Base-by-base conservation (phyloP, 2,329 filamentous ascomycete genomes). In the Penicillium digitatum region DNA sequence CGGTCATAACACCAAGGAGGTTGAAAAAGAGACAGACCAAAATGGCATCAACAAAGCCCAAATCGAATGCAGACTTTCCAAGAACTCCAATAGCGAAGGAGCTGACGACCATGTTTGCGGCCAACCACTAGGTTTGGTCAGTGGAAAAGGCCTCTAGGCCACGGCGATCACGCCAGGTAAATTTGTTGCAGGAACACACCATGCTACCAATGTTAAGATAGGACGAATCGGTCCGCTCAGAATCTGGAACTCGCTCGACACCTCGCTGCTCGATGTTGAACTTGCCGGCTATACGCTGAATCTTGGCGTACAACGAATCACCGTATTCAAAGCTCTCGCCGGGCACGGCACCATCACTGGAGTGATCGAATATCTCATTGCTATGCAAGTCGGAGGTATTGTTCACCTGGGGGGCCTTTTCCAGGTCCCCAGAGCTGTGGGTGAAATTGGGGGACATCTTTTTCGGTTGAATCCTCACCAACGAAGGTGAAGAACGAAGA, bases 1-100 rank as follows among this genome's bases (percentile, higher is more conserved):
- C 88, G 0, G 88, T 86, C 46, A 86, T 67, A 46, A 87, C 81
- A n/a, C 86, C 87, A 10, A 93, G 76, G 5, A 90, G 68, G 64
- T 91, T 92, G 76, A 92, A 82, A 74, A 91, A 89, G 49, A 93
- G 71, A 56, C 88, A 86, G 31, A 85, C 82, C 43, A 93, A 74
- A 32, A 88, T 83, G 8, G 86, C 84, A 66, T 93, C 89, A 46
- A 87, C 77, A 62, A 89, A 91, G 10, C 88, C 87, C 9, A 93
- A 79, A 9, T 73, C 72, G 72, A 90, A 92, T 24, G 89, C 73
- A 9, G 84, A 81, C n/a, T 84, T 79, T 1, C 82, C 86, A 6
- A 88, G 81, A 18, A 88, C 82, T 43, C 88, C 89, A 53, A 91
- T 86, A 46, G 89, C 87, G 66, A 91, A 90, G 14, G 86, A 86